Evolutionary conservation across 345 rosid species (phyloP), one percentile per base, ranked within the genome.

Genomic region (Lagerstroemia speciosa): DNA sequence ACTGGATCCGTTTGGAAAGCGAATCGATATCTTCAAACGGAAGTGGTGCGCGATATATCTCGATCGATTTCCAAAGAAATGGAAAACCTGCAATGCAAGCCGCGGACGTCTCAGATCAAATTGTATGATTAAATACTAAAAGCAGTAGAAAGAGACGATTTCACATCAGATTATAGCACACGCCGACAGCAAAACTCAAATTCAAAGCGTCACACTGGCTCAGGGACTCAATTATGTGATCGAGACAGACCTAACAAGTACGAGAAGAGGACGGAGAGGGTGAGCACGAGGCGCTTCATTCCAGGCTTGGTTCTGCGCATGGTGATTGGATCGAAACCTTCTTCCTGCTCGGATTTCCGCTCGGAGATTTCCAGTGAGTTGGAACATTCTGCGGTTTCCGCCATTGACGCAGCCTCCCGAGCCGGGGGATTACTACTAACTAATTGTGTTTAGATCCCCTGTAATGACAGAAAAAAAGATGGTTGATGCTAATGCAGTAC

Each of bases 21-120:
- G 78, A 75, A 50, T 85, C 88, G 64, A 94, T 86, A 29, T 91
- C 99, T 66, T 71, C 67, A 52, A 91, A 94, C 17, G 97, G 96
- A 12, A 94, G 84, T 69, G 93, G 87, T 14, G 98, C 89, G 29
- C 98, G 93, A 73, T 94, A 89, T 48, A 94, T 94, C 71, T 91
- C 98, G 4, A 89, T 92, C 38, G 99, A 88, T 76, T 91, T 94
- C 92, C 91, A 91, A 38, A 94, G 73, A 63, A 91, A 78, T 0
- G 93, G 92, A 3, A 89, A 74, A 64, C 97, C 96, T 87, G 80
- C 64, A 77, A n/a, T n/a, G n/a, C n/a, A n/a, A n/a, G n/a, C n/a
- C n/a, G n/a, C n/a, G n/a, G n/a, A n/a, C n/a, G n/a, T n/a, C n/a
- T n/a, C n/a, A n/a, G n/a, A n/a, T n/a, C n/a, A n/a, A 66, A 17